Evolutionary conservation across 306 rosid genomes (phyloP).

Genomic region (Ormosia semicastrata): DNA sequence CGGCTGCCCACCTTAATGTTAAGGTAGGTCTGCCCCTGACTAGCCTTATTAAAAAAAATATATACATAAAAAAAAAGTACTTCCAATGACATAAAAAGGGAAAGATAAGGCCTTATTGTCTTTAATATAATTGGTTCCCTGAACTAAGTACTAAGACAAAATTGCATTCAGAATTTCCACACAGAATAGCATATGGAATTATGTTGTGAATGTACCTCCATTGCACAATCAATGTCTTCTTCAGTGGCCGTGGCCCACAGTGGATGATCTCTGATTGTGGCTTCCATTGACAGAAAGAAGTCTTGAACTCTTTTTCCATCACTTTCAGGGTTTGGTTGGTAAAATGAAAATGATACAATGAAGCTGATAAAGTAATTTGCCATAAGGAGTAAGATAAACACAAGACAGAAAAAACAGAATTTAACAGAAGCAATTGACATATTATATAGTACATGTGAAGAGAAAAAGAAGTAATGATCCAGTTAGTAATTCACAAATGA

Average conservation of each 20-base stretch:
- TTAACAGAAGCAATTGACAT: neutral
- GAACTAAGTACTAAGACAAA: neutral
- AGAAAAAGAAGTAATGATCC: neutral
- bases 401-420: neutral
- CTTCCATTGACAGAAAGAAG: conserved; percentile 68
- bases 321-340: conserved; percentile 59
- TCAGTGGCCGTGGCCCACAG: conserved; percentile 63
- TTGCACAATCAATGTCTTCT: conserved; percentile 59
- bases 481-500: neutral
- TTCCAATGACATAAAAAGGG: too few relatives aligned
- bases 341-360: conserved; percentile 65
- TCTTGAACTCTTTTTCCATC: conserved; percentile 70
- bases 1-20: too few relatives aligned
- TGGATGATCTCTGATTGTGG: conserved; percentile 58
- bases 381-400: neutral
- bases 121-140: too few relatives aligned
- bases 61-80: too few relatives aligned
- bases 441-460: neutral
- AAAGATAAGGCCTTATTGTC: too few relatives aligned
- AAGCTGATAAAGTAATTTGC: conserved; percentile 36
- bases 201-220: conserved; percentile 50
- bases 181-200: neutral
- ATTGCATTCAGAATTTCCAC: neutral
- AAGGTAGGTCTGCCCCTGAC: too few relatives aligned
- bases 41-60: too few relatives aligned